Base-by-base conservation (phyloP, 129 eudicot species). In the Solidago caesia region DNA sequence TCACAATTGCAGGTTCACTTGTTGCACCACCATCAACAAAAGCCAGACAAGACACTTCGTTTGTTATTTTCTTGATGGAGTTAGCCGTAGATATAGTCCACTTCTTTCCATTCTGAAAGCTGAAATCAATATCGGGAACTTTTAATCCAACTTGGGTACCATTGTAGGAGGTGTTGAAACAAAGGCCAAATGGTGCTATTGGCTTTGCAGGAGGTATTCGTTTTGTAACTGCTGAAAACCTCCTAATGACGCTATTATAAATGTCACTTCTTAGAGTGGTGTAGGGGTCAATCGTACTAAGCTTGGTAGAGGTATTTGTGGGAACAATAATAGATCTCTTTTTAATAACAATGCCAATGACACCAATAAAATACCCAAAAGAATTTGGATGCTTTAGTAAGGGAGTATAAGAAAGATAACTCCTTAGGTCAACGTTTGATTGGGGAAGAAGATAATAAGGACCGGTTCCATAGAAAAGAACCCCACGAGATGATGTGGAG, bases 1-100 rank as follows among this genome's bases (percentile, higher is more conserved):
- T 58, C 12, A 58, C 41, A 10, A 58, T 58, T 15, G 64, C 39
- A 21, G 64, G 64, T 58, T 58, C 41, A 58, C 64, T 58, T 58
- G 64, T 58, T 16, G 64, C 41, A 58, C 64, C 64, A 7, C 41
- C 64, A 0, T 58, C 64, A 58, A 25, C 64, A 58, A 58, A 58
- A 3, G 64, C 64, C 7, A 58, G 41, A 58, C 64, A 58, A 3
- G 64, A 29, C 4, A 58, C 64, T 2, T 58, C 41, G 1, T 58
- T 58, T 21, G 64, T 58, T 16, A 58, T 21, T 21, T 58, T 11
- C 33, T 58, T 58, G 1, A 58, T 58, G 39, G 64, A 58, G 64
- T 58, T 58, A 25, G 64, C 4, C 11, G 64, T 25, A 1, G 41
- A 58, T 58, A 58, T 8, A 6, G 64, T 58, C 64, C 64, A 58